Conservation (phyloP, 2,329 filamentous ascomycete species). For the Alternaria triticina region DNA sequence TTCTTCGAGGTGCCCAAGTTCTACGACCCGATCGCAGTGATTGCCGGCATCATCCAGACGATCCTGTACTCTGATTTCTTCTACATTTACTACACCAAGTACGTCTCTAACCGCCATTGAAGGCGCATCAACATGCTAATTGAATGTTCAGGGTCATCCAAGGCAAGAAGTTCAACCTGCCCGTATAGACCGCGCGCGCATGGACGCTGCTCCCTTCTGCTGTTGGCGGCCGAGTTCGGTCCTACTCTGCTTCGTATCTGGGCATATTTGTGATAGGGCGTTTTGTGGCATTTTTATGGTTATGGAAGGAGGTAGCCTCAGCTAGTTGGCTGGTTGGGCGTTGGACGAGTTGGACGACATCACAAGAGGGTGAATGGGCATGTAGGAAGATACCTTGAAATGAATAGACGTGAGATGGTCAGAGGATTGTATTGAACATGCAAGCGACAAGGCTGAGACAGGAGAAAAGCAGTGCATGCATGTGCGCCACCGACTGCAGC, state of each 20-base stretch:
- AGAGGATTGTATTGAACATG: background rate
- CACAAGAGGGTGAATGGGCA: background rate
- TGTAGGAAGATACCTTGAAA: slow-evolving; percentile 1
- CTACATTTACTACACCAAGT: slow-evolving; percentile 99
- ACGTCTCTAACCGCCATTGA: slow-evolving; percentile 38
- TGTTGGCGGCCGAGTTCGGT: slow-evolving; percentile 7
- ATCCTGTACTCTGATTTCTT: slow-evolving; percentile 98
- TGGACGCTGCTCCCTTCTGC: slow-evolving; percentile 4
- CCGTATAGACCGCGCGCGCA: slow-evolving; percentile 48
- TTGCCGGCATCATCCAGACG: slow-evolving; percentile 92
- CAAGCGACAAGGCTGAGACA: slow-evolving; percentile 4
- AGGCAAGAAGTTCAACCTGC: slow-evolving; percentile 62
- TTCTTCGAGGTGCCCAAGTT: slow-evolving; percentile 70
- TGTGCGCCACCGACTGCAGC: slow-evolving; percentile 6
- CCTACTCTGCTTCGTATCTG: slow-evolving; percentile 7
- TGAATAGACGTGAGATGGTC: background rate
- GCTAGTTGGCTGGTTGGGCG: background rate
- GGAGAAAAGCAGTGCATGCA: slow-evolving; percentile 3
- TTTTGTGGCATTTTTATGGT: slow-evolving; percentile 4
- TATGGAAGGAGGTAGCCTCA: background rate
- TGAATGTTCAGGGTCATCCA: slow-evolving; percentile 54
- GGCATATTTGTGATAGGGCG: slow-evolving; percentile 9
- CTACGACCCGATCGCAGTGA: slow-evolving; percentile 84
- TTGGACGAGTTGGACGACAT: background rate
- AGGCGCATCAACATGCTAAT: background rate